These are phyloP conservation scores for Xylariaceae sp. DNA, from an alignment of 2,329 filamentous ascomycete species.

Conservation along the genomic window DNA sequence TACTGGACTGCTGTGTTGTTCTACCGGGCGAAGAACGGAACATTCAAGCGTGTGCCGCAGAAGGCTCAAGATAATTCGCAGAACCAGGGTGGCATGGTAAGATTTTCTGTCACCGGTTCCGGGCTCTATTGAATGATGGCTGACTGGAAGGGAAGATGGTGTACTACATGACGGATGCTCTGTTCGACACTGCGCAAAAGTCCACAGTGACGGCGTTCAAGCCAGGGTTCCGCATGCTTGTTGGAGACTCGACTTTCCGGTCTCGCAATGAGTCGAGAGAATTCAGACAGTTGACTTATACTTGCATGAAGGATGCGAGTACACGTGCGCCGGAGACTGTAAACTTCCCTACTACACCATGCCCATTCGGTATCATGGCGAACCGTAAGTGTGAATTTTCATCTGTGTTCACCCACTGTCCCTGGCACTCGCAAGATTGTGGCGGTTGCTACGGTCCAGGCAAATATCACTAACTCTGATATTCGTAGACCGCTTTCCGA, in stretches of 20 bases:
- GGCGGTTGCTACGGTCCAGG: no score
- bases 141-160: conserved; percentile 32
- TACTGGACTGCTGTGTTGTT: conserved; percentile 34
- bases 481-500: conserved; percentile 27
- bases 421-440: no score
- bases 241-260: conserved; percentile 39
- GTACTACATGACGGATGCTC: conserved; percentile 45
- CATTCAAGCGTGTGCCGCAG: conserved; percentile 40
- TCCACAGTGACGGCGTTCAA: conserved; percentile 44
- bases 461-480: no score
- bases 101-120: not conserved
- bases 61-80: conserved; percentile 39
- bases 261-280: conserved; percentile 34
- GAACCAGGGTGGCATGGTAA: conserved; percentile 41
- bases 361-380: conserved; percentile 42
- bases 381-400: conserved; percentile 25
- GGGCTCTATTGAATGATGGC: not conserved
- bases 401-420: no score
- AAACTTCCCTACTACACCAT: conserved; percentile 38
- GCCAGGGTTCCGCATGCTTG: conserved; percentile 48
- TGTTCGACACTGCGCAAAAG: conserved; percentile 36
- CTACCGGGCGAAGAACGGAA: conserved; percentile 40
- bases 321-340: conserved; percentile 39
- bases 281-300: conserved; percentile 40
- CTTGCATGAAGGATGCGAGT: conserved; percentile 37